A percentile compares a stretch with the other conserved stretches of the same genome.
These are phyloP conservation scores for Sporobolomyces phaffii DNA, from an alignment of 768 basidiomycete species.

Conservation along the genomic window DNA sequence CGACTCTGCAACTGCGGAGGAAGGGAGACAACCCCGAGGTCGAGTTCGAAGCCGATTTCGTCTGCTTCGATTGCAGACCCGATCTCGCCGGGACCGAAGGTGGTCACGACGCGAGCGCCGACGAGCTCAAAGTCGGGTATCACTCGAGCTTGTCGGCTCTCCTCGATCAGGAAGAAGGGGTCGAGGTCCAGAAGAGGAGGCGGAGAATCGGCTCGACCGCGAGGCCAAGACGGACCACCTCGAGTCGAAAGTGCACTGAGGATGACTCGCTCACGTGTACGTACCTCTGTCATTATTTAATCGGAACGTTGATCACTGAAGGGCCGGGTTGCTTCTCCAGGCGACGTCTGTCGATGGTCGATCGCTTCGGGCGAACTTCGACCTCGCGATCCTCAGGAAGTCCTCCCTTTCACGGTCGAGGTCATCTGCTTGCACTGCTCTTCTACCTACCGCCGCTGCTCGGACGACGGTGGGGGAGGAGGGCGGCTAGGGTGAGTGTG, in stretches of 20 bases:
- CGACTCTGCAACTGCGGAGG: not conserved
- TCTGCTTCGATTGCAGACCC: not conserved
- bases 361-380: not conserved
- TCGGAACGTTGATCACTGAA: not conserved
- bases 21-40: not conserved
- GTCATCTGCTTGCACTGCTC: slow-evolving; percentile 9
- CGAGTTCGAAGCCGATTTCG: not conserved
- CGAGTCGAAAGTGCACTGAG: not conserved
- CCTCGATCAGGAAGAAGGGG: slow-evolving; percentile 2
- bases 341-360: not conserved
- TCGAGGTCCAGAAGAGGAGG: not conserved
- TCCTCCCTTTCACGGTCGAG: not conserved
- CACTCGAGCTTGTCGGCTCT: not conserved
- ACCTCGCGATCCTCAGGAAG: not conserved
- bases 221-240: not conserved
- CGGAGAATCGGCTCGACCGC: not conserved
- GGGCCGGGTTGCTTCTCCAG: not conserved
- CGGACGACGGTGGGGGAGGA: not conserved
- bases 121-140: not conserved
- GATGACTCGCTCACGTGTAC: not conserved
- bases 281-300: not conserved
- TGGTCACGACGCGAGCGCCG: not conserved
- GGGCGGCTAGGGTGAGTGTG: slow-evolving; percentile 7
- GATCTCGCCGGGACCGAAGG: not conserved
- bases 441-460: not conserved